phyloP scores from a whole-genome alignment of 257 asterid genomes.

The Solanum arcanum region DNA sequence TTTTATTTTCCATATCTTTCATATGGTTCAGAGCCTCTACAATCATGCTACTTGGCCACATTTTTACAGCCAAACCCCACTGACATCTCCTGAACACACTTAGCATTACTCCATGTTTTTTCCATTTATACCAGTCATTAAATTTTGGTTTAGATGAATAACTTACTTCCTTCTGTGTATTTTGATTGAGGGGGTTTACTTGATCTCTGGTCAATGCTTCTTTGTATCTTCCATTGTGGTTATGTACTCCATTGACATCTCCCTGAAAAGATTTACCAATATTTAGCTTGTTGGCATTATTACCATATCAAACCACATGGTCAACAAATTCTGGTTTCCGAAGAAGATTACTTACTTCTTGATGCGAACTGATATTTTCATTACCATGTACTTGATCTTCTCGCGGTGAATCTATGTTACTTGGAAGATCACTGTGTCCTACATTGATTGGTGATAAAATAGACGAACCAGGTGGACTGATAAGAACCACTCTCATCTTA shows the following conservation, averaged over 20 bases:
- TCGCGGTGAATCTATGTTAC: neutral
- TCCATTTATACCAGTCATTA: neutral
- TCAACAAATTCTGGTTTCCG: neutral
- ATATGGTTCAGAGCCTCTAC: neutral
- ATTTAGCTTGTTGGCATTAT: neutral
- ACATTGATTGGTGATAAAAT: conserved; percentile 17
- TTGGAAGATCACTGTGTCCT: conserved; percentile 2
- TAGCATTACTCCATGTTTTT: neutral
- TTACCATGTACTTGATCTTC: conserved; percentile 5
- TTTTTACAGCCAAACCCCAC: neutral
- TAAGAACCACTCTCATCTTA: conserved; percentile 32
- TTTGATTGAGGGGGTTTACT: neutral
- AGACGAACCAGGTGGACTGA: conserved; percentile 28
- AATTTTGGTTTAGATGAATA: neutral
- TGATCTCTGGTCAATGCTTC: neutral
- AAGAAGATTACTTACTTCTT: conserved; percentile 5
- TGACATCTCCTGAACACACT: neutral
- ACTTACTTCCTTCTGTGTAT: neutral
- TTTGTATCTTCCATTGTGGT: neutral
- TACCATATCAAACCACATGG: neutral
- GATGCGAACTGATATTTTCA: conserved; percentile 2
- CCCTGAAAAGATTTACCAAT: neutral
- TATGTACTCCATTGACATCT: neutral
- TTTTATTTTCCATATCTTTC: neutral
- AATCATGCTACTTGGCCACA: neutral